Percentiles rank a stretch among this genome's conserved stretches.
Evolutionary conservation across 2,329 filamentous ascomycete species (phyloP).

Genomic region (Colletotrichum sp.): DNA sequence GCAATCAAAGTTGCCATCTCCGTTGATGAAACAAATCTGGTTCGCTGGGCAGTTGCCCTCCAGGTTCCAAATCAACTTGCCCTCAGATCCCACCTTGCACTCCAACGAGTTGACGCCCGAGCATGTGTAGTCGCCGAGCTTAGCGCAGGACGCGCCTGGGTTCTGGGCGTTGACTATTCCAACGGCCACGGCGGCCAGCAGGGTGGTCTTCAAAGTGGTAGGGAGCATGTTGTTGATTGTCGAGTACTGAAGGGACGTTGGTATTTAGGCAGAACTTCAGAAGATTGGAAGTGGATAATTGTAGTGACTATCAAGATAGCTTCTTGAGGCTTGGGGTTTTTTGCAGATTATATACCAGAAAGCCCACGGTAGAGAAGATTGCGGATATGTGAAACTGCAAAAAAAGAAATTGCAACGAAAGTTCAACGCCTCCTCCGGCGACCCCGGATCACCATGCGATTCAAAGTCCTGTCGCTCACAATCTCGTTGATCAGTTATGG

Average conservation of each 20-base stretch:
- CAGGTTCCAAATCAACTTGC: not conserved
- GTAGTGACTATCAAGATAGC: not conserved
- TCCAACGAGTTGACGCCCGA: not conserved
- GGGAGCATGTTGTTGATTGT: not conserved
- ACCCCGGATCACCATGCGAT: not conserved
- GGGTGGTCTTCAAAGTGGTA: not conserved
- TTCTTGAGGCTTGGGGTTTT: not conserved
- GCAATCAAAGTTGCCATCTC: not conserved
- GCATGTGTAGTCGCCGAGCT: not conserved
- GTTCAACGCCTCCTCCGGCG: not conserved
- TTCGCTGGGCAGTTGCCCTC: not conserved
- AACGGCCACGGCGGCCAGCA: not conserved
- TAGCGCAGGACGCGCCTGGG: not conserved
- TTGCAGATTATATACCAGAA: not conserved
- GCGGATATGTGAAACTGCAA: not conserved
- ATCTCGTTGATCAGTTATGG: not conserved
- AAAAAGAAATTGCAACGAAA: not conserved
- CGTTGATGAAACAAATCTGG: not conserved
- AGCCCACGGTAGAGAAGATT: not conserved
- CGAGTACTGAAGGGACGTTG: not conserved
- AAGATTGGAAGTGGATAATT: not conserved
- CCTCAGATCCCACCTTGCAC: not conserved
- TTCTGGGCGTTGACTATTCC: not conserved
- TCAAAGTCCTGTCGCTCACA: not conserved
- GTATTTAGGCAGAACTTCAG: not conserved